Percentiles rank a stretch among this genome's conserved stretches.
Evolutionary conservation across 2,329 filamentous ascomycete genomes (phyloP).

Genomic region (Ophiosphaerella korrae): DNA sequence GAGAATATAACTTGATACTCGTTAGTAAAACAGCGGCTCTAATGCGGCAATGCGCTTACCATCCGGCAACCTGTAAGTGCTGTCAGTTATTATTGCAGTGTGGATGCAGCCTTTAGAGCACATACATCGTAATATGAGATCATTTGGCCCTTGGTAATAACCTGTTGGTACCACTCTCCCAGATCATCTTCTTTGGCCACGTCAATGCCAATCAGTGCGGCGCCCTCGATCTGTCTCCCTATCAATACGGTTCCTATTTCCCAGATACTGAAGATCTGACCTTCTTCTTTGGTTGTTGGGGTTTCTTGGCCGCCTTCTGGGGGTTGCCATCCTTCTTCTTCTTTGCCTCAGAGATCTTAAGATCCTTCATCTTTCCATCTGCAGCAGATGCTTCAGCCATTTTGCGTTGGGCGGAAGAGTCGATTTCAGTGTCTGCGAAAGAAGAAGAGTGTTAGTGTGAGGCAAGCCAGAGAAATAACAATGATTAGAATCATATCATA

Average conservation of each 20-base stretch:
- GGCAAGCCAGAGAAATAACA: neutral
- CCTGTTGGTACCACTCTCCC: conserved; percentile 95
- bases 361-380: conserved; percentile 54
- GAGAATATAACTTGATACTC: conserved; percentile 66
- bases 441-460: conserved; percentile 13
- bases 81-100: conserved; percentile 1
- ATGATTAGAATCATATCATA: neutral
- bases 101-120: conserved; percentile 37
- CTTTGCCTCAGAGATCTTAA: conserved; percentile 46
- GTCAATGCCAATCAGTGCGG: conserved; percentile 82
- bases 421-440: neutral
- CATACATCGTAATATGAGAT: conserved; percentile 98
- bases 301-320: conserved; percentile 47
- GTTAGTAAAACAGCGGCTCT: neutral
- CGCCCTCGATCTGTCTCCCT: conserved; percentile 57
- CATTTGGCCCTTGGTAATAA: conserved; percentile 95
- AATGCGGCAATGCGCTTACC: conserved; percentile 11
- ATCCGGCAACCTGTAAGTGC: conserved; percentile 33
- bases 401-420: conserved; percentile 3
- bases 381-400: conserved; percentile 44
- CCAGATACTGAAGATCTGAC: conserved; percentile 15
- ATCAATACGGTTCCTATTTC: conserved; percentile 18
- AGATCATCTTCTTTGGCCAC: conserved; percentile 86
- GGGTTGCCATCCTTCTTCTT: conserved; percentile 45
- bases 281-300: conserved; percentile 57